Percentiles rank a stretch among this genome's conserved stretches.
phyloP scores from a whole-genome alignment of 2,329 filamentous ascomycete genomes.

The Xylaria polymorpha region DNA sequence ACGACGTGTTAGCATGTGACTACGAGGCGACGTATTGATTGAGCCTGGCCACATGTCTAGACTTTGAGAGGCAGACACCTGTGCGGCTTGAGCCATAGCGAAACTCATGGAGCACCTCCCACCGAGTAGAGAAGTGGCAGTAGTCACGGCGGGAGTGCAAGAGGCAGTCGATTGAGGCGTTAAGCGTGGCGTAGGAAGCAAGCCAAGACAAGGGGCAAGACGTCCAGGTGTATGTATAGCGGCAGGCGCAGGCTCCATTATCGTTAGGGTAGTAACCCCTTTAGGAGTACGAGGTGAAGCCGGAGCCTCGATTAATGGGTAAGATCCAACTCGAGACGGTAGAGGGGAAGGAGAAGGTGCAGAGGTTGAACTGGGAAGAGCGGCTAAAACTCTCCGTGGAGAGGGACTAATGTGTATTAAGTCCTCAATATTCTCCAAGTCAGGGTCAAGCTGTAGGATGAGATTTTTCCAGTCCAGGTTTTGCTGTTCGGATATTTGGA shows the following conservation, averaged over 20 bases:
- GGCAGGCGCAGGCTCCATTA: conserved; percentile 63
- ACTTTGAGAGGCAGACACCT: conserved; percentile 58
- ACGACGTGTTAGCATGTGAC: conserved; percentile 63
- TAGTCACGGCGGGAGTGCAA: conserved; percentile 70
- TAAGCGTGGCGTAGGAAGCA: conserved; percentile 69
- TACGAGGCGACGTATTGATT: conserved; percentile 64
- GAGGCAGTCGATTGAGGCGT: conserved; percentile 67
- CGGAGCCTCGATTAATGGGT: conserved; percentile 51
- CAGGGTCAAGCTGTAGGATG: conserved; percentile 66
- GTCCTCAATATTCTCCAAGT: conserved; percentile 68
- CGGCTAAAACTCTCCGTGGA: conserved; percentile 50
- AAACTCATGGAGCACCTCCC: conserved; percentile 68
- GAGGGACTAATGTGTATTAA: conserved; percentile 55
- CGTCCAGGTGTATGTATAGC: conserved; percentile 59
- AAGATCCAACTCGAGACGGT: conserved; percentile 54
- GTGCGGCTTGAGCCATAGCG: conserved; percentile 68
- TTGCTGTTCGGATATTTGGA: conserved; percentile 57
- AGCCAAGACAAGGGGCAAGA: conserved; percentile 63
- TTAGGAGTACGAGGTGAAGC: conserved; percentile 58
- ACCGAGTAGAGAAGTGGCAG: conserved; percentile 61
- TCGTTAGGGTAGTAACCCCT: conserved; percentile 55
- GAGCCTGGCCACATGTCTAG: conserved; percentile 65
- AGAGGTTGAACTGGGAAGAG: conserved; percentile 49
- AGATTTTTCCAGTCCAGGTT: conserved; percentile 68
- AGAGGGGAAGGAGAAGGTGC: conserved; percentile 58